A percentile compares a stretch with the other conserved stretches of the same genome.
phyloP scores from a whole-genome alignment of 495 filamentous ascomycete genomes.

The Trichoderma reesei region DNA sequence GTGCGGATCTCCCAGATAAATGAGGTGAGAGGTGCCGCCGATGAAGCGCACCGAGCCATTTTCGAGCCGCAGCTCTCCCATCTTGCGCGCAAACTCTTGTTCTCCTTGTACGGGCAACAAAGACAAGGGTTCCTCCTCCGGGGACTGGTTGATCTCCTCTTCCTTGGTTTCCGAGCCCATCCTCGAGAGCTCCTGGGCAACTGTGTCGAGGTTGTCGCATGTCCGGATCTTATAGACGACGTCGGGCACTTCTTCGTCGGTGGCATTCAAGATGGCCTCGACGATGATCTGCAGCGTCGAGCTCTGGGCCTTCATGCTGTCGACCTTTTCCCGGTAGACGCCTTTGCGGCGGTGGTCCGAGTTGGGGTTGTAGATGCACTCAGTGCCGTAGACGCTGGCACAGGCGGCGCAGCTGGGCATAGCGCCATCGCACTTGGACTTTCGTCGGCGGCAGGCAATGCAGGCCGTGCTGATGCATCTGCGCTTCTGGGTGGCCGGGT shows the following conservation, averaged over 20 bases:
- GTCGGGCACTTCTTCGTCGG: constrained; percentile 70
- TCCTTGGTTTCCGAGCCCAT: not conserved
- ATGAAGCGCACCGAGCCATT: constrained; percentile 89
- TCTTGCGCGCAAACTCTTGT: constrained; percentile 77
- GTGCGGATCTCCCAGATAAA: constrained; percentile 58
- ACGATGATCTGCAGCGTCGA: constrained; percentile 86
- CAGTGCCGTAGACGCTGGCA: constrained; percentile 87
- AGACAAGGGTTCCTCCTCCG: constrained; percentile 30
- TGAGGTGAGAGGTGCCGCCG: constrained; percentile 88
- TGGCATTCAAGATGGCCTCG: constrained; percentile 83
- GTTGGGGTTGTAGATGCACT: constrained; percentile 89
- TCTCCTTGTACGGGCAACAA: constrained; percentile 59
- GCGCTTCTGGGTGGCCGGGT: constrained; percentile 54
- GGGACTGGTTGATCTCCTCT: constrained; percentile 18
- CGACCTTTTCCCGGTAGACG: constrained; percentile 90
- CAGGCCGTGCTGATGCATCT: constrained; percentile 91
- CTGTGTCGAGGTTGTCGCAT: constrained; percentile 83
- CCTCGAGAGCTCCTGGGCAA: constrained; percentile 69
- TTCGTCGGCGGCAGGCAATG: constrained; percentile 80
- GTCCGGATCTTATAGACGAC: constrained; percentile 80
- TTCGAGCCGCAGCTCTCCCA: constrained; percentile 80
- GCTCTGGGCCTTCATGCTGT: constrained; percentile 76
- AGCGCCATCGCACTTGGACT: constrained; percentile 94
- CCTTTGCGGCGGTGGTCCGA: constrained; percentile 94
- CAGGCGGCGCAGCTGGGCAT: constrained; percentile 89